A percentile compares a stretch with the other conserved stretches of the same genome.
These are phyloP conservation scores for Plenodomus lindquistii DNA, from an alignment of 2,329 filamentous ascomycete species.

Conservation along the genomic window DNA sequence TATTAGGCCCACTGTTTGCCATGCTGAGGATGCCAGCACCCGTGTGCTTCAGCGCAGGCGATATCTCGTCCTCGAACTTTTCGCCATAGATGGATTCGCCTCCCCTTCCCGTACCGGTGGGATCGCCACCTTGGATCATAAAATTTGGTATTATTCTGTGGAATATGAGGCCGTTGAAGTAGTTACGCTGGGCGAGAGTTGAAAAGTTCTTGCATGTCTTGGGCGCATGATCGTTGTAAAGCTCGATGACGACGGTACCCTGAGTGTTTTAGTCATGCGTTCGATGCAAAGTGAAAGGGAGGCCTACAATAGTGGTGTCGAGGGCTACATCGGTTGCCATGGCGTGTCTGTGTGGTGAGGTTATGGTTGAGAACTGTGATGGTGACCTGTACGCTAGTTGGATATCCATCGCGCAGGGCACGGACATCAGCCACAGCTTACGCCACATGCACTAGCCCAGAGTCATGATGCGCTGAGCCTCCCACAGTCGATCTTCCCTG, in stretches of 20 bases:
- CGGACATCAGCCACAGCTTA: slow-evolving; percentile 9
- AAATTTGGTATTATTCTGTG: slow-evolving; percentile 95
- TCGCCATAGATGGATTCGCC: slow-evolving; percentile 89
- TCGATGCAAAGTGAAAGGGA: too few relatives aligned
- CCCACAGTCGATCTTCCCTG: background rate
- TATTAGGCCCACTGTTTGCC: slow-evolving; percentile 92
- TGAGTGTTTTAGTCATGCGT: slow-evolving; percentile 43
- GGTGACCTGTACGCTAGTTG: slow-evolving; percentile 14
- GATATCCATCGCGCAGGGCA: slow-evolving; percentile 4
- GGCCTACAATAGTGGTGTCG: slow-evolving; percentile 60
- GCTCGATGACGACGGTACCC: slow-evolving; percentile 84
- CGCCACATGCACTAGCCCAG: slow-evolving; percentile 20
- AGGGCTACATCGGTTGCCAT: slow-evolving; percentile 70
- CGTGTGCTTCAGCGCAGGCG: slow-evolving; percentile 78
- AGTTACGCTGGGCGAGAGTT: slow-evolving; percentile 77
- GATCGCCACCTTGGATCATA: slow-evolving; percentile 95
- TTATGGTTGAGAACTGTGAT: slow-evolving; percentile 23
- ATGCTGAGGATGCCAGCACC: slow-evolving; percentile 93
- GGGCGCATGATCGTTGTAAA: slow-evolving; percentile 87
- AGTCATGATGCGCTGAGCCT: slow-evolving; percentile 21
- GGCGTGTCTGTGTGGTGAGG: slow-evolving; percentile 12
- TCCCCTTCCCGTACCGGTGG: slow-evolving; percentile 89
- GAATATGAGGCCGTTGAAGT: slow-evolving; percentile 86
- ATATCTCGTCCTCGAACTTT: slow-evolving; percentile 92
- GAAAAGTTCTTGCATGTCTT: slow-evolving; percentile 88